Conservation (phyloP, 108 stramenopile species). For the Nitzschia inconspicua region DNA sequence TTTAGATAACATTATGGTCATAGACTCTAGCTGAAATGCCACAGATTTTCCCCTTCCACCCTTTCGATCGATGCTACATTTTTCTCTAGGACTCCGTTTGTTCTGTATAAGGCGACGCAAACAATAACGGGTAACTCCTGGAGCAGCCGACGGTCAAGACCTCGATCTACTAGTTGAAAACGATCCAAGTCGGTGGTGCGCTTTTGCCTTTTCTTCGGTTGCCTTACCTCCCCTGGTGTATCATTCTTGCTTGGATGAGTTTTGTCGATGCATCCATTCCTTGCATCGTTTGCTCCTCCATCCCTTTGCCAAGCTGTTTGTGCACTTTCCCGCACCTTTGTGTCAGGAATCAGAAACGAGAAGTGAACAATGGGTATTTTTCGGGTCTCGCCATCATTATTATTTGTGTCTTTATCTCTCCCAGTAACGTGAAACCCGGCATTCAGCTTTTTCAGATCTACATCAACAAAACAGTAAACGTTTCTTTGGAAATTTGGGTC, state of each 20-base stretch:
- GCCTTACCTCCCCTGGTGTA: neutral
- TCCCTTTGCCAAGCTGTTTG: slow-evolving; percentile 23
- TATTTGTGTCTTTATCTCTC: slow-evolving; percentile 20
- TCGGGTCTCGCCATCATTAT: slow-evolving; percentile 14
- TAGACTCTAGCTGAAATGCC: slow-evolving; percentile 74
- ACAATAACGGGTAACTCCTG: slow-evolving; percentile 74
- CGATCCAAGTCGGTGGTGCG: slow-evolving; percentile 1
- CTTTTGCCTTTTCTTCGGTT: slow-evolving; percentile 10
- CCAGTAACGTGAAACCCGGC: slow-evolving; percentile 43
- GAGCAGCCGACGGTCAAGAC: slow-evolving; percentile 15
- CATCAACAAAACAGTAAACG: slow-evolving; percentile 80
- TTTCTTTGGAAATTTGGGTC: slow-evolving; percentile 37
- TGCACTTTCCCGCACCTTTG: slow-evolving; percentile 1
- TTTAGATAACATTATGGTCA: too few species aligned
- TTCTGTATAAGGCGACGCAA: slow-evolving; percentile 88
- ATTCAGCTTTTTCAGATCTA: slow-evolving; percentile 79
- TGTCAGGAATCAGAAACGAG: slow-evolving; percentile 50
- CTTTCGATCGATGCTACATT: slow-evolving; percentile 74
- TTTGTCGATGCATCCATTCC: slow-evolving; percentile 61
- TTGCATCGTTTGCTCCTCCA: neutral
- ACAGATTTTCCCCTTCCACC: slow-evolving; percentile 70
- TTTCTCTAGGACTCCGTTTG: slow-evolving; percentile 74
- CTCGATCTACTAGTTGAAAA: neutral
- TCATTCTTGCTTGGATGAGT: slow-evolving; percentile 8
- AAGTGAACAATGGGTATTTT: slow-evolving; percentile 85